These are phyloP conservation scores for Elsinoe arachidis DNA, from an alignment of 2,329 filamentous ascomycete species.

Conservation along the genomic window DNA sequence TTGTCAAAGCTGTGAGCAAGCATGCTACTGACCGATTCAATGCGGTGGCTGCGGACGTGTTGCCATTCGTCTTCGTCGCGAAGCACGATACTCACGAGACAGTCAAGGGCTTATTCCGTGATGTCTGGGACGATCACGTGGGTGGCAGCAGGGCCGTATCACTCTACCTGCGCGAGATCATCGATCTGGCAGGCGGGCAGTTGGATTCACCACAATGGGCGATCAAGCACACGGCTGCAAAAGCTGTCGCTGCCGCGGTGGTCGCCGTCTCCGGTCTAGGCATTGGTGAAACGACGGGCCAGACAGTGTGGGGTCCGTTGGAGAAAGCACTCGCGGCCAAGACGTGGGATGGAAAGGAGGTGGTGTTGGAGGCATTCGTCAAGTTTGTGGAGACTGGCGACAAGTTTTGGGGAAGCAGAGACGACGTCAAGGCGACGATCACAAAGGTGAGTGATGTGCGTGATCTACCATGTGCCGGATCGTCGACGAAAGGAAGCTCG, in stretches of 20 bases:
- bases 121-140: slow-evolving; percentile 85
- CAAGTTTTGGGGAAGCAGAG: slow-evolving; percentile 48
- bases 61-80: slow-evolving; percentile 83
- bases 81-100: slow-evolving; percentile 78
- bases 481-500: not conserved
- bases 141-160: slow-evolving; percentile 74
- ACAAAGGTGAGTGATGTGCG: slow-evolving; percentile 45
- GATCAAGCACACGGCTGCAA: slow-evolving; percentile 78
- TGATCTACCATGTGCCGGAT: slow-evolving; percentile 6
- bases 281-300: slow-evolving; percentile 49
- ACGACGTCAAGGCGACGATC: slow-evolving; percentile 55
- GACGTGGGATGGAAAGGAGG: slow-evolving; percentile 88
- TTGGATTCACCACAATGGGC: slow-evolving; percentile 80
- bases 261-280: slow-evolving; percentile 48
- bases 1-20: slow-evolving; percentile 75
- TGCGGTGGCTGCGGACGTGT: slow-evolving; percentile 60
- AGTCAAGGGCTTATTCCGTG: slow-evolving; percentile 68
- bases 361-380: slow-evolving; percentile 69
- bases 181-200: slow-evolving; percentile 55
- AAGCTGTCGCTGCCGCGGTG: slow-evolving; percentile 67
- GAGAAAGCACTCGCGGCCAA: slow-evolving; percentile 78
- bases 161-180: slow-evolving; percentile 77
- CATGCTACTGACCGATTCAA: slow-evolving; percentile 83
- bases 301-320: slow-evolving; percentile 69
- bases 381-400: slow-evolving; percentile 62